Base-by-base conservation (phyloP, 371 early-diverging fungal species). In the Mucor racemosus region DNA sequence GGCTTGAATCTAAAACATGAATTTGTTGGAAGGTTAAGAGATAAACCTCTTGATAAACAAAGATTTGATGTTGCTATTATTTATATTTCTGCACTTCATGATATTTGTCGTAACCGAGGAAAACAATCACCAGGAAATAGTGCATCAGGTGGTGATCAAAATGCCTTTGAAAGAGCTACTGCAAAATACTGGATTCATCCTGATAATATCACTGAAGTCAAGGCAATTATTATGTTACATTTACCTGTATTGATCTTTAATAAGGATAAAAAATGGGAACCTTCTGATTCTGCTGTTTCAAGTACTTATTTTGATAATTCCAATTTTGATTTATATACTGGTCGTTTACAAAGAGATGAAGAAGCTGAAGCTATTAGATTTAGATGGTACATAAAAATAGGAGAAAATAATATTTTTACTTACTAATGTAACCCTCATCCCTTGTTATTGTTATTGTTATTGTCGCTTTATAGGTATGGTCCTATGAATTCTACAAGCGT, bases 181-280 rank as follows among this genome's bases (percentile, higher is more conserved):
- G 70, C 73, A 5, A 76, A 76, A 80, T 99, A 96, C 79, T 99
- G 99, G 99, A 94, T 99, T 8, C 96, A 96, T 67, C 93, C 94
- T 0, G 97, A 99, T 74, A 97, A 99, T 78, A 91, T 99, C 35
- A 93, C 92, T 62, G 96, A 96, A 73, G 89, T 99, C 65, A 95
- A 96, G 73, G 86, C 91, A 36, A 82, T 87, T 72, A 94, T 99
- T 66, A 85, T 98, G 63, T 89, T 92, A 73, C 89, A 97, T 71
- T 85, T 99, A 26, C 99, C 99, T 11, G 96, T 98, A 21, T 85
- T 97, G 60, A 86, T 99, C 26, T 98, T 95, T 80, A 63, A 75
- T 35, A 66, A 59, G 38, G 60, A 50, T 13, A 69, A 68, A 36
- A 64, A 53, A 19, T 74, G 38, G 9, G 74, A 74, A 34, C 53